Base-by-base conservation (phyloP, 2,329 filamentous ascomycete genomes). In the Aspergillus puulaauensis region DNA sequence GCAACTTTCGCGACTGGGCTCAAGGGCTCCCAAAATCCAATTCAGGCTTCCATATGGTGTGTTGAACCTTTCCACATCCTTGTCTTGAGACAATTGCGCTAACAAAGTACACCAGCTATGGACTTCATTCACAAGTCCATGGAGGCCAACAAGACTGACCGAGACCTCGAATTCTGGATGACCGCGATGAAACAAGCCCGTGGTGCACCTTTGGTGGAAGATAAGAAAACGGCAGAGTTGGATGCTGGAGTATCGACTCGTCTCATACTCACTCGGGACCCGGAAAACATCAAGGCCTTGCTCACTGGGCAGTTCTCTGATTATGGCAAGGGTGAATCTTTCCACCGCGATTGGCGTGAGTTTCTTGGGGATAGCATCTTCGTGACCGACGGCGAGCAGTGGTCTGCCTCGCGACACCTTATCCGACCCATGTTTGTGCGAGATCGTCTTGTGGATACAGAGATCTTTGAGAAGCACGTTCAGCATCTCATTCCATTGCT, bases 241-340 rank as follows among this genome's bases (percentile, higher is more conserved):
- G 66, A 70, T 43, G 62, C 67, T 6, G 70, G 70, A 2, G 58
- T 73, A 27, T 69, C 67, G 6, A 66, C 62, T 14, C 84, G 90
- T n/a, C 73, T 88, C 21, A 73, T 96, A 58, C 82, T 95, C 68
- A 96, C 93, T 0, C 84, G 84, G 5, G 91, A 96, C 64, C 89
- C 90, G 0, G 91, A 96, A 68, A 96, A 96, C 70, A 89, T 96
- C 78, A 96, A 96, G 73, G 90, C 93, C 6, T 82, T 97, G 21
- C 80, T 97, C n/a, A 90, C 92, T 0, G 89, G 88, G 1, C 91
- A 96, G 69, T 97, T 97, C 69, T 76, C 77, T 41, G 90, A 96
- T 69, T 97, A 87, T 70, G 93, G 92, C 62, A 96, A 96, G 75
- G 92, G 92, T 8, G 66, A 74, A 52, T 35, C 67, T 21, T 96